phyloP scores from a whole-genome alignment of 768 basidiomycete genomes.

The Mycena belliarum region DNA sequence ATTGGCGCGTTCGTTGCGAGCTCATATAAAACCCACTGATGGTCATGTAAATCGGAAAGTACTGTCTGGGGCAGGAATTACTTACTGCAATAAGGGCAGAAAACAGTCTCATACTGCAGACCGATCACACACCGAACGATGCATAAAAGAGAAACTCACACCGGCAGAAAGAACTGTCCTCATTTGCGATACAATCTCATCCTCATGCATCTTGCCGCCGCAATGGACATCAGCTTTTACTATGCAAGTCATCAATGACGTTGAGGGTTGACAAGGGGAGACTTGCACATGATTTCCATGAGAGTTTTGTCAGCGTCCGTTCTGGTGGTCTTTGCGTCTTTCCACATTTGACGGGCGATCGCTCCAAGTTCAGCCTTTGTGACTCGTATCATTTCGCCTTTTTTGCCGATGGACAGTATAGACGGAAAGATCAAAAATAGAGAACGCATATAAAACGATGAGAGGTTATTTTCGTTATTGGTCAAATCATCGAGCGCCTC shows the following conservation, averaged over 20 bases:
- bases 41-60: constrained; percentile 6
- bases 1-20: constrained; percentile 51
- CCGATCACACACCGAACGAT: not conserved
- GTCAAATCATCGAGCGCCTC: constrained; percentile 55
- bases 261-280: not conserved
- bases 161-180: constrained; percentile 64
- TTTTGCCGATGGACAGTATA: constrained; percentile 55
- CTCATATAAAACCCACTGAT: constrained; percentile 67
- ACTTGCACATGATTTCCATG: constrained; percentile 57
- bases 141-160: constrained; percentile 24
- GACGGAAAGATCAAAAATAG: constrained; percentile 62
- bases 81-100: constrained; percentile 45
- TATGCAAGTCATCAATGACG: constrained; percentile 7
- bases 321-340: constrained; percentile 46
- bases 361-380: constrained; percentile 56
- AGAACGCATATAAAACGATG: constrained; percentile 65
- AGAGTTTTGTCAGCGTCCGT: constrained; percentile 46
- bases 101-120: constrained; percentile 45
- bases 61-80: not conserved
- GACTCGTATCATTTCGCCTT: constrained; percentile 56
- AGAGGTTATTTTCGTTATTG: constrained; percentile 57
- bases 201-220: constrained; percentile 44
- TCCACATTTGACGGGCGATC: constrained; percentile 54
- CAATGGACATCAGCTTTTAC: constrained; percentile 47
- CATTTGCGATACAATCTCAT: constrained; percentile 59